phyloP scores from a whole-genome alignment of 2,329 filamentous ascomycete genomes.

The Cladosporium velox region DNA sequence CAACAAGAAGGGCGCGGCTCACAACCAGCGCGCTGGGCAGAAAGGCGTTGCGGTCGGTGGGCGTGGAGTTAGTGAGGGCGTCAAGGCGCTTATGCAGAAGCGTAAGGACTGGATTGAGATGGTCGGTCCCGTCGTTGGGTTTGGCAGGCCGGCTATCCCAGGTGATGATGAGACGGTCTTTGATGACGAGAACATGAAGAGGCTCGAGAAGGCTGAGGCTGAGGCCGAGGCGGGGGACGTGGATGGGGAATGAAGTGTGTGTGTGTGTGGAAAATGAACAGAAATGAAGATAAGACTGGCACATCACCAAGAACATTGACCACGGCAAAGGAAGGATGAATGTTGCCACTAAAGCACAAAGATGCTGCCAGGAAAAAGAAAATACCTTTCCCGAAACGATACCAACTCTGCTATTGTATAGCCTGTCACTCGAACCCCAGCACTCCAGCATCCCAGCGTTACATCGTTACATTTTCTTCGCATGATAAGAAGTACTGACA shows the following conservation, averaged over 20 bases:
- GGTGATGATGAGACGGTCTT: conserved; percentile 75
- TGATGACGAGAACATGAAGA: conserved; percentile 69
- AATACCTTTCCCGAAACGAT: neutral
- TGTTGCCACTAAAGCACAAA: neutral
- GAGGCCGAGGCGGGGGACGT: conserved; percentile 70
- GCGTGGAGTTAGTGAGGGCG: conserved; percentile 84
- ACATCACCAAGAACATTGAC: neutral
- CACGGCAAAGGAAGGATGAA: neutral
- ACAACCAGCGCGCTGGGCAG: conserved; percentile 50
- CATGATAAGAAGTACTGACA: neutral
- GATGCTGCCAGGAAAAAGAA: neutral
- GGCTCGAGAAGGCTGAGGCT: conserved; percentile 72
- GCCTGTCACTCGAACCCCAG: neutral
- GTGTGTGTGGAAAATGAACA: neutral
- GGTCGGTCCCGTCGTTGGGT: conserved; percentile 87
- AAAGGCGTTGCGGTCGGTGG: conserved; percentile 69
- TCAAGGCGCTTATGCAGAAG: conserved; percentile 89
- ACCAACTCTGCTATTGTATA: neutral
- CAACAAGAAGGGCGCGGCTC: conserved; percentile 68
- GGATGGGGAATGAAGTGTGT: conserved; percentile 30
- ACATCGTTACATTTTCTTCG: neutral
- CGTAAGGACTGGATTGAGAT: conserved; percentile 85
- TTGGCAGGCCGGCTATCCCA: conserved; percentile 75
- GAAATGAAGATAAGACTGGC: neutral
- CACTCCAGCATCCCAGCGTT: neutral